Base-by-base conservation (phyloP, 2,329 filamentous ascomycete genomes). In the Aspergillus sp. region DNA sequence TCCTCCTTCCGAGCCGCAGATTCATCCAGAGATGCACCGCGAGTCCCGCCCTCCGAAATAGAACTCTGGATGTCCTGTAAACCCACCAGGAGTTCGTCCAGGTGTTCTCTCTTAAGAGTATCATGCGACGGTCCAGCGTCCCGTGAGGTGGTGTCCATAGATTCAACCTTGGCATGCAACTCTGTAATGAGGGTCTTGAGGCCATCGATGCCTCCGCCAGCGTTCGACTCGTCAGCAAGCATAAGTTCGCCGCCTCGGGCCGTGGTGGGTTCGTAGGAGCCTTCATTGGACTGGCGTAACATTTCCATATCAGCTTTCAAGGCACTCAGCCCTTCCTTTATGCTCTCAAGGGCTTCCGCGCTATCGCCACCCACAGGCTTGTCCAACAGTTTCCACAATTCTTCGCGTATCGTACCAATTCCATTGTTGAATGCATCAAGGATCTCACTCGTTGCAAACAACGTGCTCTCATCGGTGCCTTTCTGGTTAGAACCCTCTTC, bases 321-420 rank as follows among this genome's bases (percentile, higher is more conserved):
- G 24, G 72, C 73, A 26, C 82, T 78, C 6, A 96, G 67, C 0
- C 86, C 88, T n/a, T 78, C 72, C 54, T 82, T 93, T 35, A 96
- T 70, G 0, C 84, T 85, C 38, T 94, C 84, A 1, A 95, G 69
- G 32, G 95, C 88, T 58, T 95, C 86, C 43, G 93, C 84, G 38
- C 83, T 89, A 1, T 82, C 88, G 58, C 89, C 72, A 47, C 93
- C 86, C 0, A 76, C 67, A 4, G 86, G 83, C 61, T 86, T 91
- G 52, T 89, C 79, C 14, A 77, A 69, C 11, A 91, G 71, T 50
- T 80, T 80, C 42, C 74, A 67, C 30, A 94, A 73, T 44, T 95
- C 88, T 11, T 74, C 69, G 4, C 85, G 75, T 20, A 95, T 70
- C 26, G 72, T 74, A 39, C 83, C 82, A 24, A 95, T 70, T 2